Base-by-base conservation (phyloP, 208 protist species). In the Leishmania guyanensis region DNA sequence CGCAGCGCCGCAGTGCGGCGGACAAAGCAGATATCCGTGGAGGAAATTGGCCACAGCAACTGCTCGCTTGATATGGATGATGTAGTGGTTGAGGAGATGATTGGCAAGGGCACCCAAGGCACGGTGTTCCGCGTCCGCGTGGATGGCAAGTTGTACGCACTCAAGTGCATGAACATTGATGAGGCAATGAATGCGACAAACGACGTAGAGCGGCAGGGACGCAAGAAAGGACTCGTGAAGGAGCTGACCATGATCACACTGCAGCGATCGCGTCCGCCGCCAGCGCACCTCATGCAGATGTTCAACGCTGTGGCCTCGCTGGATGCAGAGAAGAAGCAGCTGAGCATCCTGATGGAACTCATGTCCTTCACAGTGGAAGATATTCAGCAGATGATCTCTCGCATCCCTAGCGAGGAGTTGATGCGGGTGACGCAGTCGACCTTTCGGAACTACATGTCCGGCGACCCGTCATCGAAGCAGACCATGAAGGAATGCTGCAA, bases 241-340 rank as follows among this genome's bases (percentile, higher is more conserved):
- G 93, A 98, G 86, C 80, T 98, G 10, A 92, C 94, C 17, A 96
- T 96, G 90, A 96, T 98, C 69, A 85, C 84, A 10, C 73, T 93
- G 70, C 94, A 96, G 82, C 81, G 87, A 17, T 75, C 75, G 29
- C 78, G 84, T 6, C 73, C 80, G 9, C 82, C 78, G 64, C 88
- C 91, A n/a, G 70, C 84, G 54, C 82, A 96, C 78, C 80, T 98
- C 62, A 95, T 96, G 91, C 87, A 88, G 39, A 91, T 96, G 88
- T 96, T 96, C 90, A 96, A 96, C 85, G 94, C 93, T 1, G 91
- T 93, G 39, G 85, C 84, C 43, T 90, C 86, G 0, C 54, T 94
- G 46, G 84, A 94, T 50, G 85, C 81, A n/a, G 81, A 89, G 50
- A 77, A 81, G 58, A 87, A 91, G 89, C 86, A 93, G 77, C 88